Base-by-base conservation (phyloP, 805 yeast species). In the Zygoascus ofunaensis region DNA sequence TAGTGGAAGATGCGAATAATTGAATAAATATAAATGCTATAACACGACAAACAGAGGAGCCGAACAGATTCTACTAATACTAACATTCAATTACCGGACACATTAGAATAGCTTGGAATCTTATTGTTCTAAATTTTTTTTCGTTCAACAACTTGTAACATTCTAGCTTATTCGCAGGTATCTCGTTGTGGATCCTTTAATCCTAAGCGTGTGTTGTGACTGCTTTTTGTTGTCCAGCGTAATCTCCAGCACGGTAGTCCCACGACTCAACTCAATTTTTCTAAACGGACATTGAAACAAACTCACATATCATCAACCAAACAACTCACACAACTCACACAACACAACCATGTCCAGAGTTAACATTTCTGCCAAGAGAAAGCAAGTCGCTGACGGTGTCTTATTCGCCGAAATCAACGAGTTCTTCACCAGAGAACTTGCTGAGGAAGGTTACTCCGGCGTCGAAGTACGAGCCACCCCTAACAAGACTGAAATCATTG, bases 371-470 rank as follows among this genome's bases (percentile, higher is more conserved):
- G 86, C 87, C 79, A 90, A 87, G 79, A 89, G 97, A 86, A 89
- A 89, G 89, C 84, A 89, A 70, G 97, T 92, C 71, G 96, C 96
- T 74, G 98, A 92, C 81, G 98, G 98, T 86, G 98, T 92, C 67
- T 87, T 92, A 82, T 92, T 82, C 94, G 98, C 98, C 74, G 98
- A 92, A 79, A 78, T 92, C 69, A 92, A 92, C 82, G 98, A 92
- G 79, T 92, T 92, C 92, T 92, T 92, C 87, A 87, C 97, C 81
- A 90, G 98, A 80, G 98, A 92, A 76, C 84, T 92, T 69, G 95
- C 98, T 64, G 98, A 92, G 79, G 96, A 92, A 77, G 98, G 98
- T 71, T 92, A 92, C 82, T 92, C 98, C 65, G 98, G 98, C 78
- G 95, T 92, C 68, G 98, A 92, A 78, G 96, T 92, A 72, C 86